Evolutionary conservation across 2,329 filamentous ascomycete genomes (phyloP).

Genomic region (Arthrobotrys iridis): DNA sequence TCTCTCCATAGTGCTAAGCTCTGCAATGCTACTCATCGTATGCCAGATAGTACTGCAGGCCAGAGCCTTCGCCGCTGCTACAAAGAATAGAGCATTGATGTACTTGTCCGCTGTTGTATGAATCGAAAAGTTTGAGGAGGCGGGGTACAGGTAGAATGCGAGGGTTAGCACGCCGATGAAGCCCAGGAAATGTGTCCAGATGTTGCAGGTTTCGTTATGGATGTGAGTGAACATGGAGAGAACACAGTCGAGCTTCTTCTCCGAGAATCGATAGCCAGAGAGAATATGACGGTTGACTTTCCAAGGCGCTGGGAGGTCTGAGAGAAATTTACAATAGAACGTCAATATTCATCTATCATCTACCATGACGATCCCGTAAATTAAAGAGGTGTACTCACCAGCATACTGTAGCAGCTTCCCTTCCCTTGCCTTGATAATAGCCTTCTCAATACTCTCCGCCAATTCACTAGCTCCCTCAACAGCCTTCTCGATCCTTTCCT

Average conservation of each 20-base stretch:
- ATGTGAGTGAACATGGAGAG: slow-evolving; percentile 78
- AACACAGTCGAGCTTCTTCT: slow-evolving; percentile 89
- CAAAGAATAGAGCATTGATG: slow-evolving; percentile 93
- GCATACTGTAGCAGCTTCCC: slow-evolving; percentile 87
- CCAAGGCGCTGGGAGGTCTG: slow-evolving; percentile 88
- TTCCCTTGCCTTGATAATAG: slow-evolving; percentile 78
- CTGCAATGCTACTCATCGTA: slow-evolving; percentile 96
- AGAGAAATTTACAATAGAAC: background rate
- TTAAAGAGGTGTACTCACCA: slow-evolving; percentile 2
- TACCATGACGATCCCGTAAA: background rate
- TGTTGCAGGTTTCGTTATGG: slow-evolving; percentile 96
- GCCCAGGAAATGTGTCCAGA: slow-evolving; percentile 94
- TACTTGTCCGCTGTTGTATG: slow-evolving; percentile 89
- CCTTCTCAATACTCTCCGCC: slow-evolving; percentile 83
- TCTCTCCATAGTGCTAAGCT: slow-evolving; percentile 86
- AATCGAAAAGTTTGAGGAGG: slow-evolving; percentile 82
- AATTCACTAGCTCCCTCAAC: slow-evolving; percentile 81
- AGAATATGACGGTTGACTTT: slow-evolving; percentile 92
- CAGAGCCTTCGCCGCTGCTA: slow-evolving; percentile 92
- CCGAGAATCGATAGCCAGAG: slow-evolving; percentile 90
- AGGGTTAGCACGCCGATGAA: slow-evolving; percentile 86
- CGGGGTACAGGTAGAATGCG: slow-evolving; percentile 95
- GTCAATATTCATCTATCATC: background rate
- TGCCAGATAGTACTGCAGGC: slow-evolving; percentile 97
- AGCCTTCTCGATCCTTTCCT: slow-evolving; percentile 81